These are phyloP conservation scores for Pyrus bretschneideri DNA, from an alignment of 306 rosid genomes.

Conservation along the genomic window DNA sequence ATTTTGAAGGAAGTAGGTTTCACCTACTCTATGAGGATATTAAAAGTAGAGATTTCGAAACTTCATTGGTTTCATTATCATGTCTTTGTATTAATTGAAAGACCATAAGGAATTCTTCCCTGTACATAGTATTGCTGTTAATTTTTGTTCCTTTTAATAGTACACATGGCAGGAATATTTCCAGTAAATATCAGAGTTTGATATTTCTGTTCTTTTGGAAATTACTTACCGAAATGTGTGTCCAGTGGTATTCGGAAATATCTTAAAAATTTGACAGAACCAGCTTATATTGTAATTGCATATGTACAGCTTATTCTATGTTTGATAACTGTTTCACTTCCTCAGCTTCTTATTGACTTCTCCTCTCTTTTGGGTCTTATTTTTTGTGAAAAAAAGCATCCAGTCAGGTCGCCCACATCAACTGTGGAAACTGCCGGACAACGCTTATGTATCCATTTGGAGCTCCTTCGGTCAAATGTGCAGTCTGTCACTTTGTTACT, in stretches of 20 bases:
- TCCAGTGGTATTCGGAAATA: background rate
- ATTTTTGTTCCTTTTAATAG: background rate
- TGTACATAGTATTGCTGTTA: background rate
- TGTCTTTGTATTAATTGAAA: background rate
- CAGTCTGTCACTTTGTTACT: constrained; percentile 86
- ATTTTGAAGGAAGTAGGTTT: background rate
- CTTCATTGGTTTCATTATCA: background rate
- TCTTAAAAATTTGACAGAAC: background rate
- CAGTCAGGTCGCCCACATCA: constrained; percentile 72
- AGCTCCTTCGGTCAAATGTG: constrained; percentile 98
- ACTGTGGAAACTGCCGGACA: constrained; percentile 90
- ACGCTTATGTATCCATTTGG: constrained; percentile 90
- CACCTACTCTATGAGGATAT: background rate
- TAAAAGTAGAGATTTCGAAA: background rate
- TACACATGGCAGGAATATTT: background rate
- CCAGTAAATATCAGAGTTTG: background rate
- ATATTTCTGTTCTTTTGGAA: background rate
- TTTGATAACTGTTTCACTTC: background rate
- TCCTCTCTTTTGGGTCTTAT: constrained; percentile 20
- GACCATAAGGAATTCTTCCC: background rate
- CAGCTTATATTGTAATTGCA: background rate
- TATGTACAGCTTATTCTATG: background rate
- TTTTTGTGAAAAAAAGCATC: constrained; percentile 45
- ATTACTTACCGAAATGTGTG: background rate
- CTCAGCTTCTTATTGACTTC: constrained; percentile 13